Evolutionary conservation across 73 alveolate genomes (phyloP), one percentile per base, ranked within the genome.

Genomic region (Paramecium pentaurelia): DNA sequence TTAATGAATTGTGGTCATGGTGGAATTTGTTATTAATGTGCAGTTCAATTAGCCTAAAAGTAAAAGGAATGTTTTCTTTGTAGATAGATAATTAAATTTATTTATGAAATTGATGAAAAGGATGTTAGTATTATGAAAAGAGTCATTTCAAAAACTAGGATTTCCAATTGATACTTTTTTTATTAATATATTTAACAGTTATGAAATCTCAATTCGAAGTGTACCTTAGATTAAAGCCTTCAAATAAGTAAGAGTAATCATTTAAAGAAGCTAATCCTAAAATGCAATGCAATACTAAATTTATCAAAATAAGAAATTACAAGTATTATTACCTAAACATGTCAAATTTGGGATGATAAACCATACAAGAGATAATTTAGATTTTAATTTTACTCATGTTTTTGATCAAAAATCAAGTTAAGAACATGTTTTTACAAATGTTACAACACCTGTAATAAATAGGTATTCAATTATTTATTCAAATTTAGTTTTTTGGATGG

Each of bases 401-500:
- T 97, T 97, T 58, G 99, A 97, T 88, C 93, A 94, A 86, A 94
- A 97, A 28, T 84, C 98, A 8, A 34, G 97, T 12, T 96, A 98
- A 94, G 98, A 97, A 89, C 96, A 97, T 68, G 96, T 98, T 11
- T 98, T 96, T 64, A 88, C 93, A 30, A 75, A 75, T 85, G 96
- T 97, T 42, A 98, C 99, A 28, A 70, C 84, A 40, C 97, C 97
- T 25, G 96, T 96, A 16, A 92, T 96, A n/a, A 30, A 85, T 44
- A 94, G 90, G 97, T 94, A 94, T 68, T 32, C 22, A 64, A 25
- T 22, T 44, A n/a, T 16, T 51, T 85, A 58, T 77, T 60, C 58
- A 54, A 54, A 54, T 54, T 54, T 54, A 97, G 98, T 85, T 97
- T 96, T 93, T 85, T 98, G 94, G 99, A 98, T 86, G 99, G 99